A percentile compares a stretch with the other conserved stretches of the same genome.
Conservation (phyloP, 2,329 filamentous ascomycete species). For the Scedosporium apiospermum region DNA sequence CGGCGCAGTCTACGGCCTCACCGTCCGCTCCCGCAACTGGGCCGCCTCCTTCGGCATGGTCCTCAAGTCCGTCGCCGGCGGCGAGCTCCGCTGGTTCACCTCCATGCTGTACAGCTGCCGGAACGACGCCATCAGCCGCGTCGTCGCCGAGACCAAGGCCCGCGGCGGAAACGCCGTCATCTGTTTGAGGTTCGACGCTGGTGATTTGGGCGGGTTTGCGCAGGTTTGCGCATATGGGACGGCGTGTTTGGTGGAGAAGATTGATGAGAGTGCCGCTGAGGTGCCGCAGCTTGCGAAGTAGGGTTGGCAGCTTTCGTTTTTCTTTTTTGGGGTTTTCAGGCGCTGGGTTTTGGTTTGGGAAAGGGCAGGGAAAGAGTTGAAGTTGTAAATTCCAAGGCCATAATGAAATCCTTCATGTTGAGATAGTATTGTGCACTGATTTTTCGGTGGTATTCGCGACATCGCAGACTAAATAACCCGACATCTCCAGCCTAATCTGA, state of each 20-base stretch:
- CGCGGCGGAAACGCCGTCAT: constrained; percentile 52
- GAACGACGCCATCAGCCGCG: constrained; percentile 46
- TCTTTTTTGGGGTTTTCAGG: not conserved
- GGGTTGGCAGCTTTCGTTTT: not conserved
- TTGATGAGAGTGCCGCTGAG: constrained; percentile 24
- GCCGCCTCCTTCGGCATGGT: constrained; percentile 46
- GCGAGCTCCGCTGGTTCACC: constrained; percentile 51
- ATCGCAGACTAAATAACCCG: no score
- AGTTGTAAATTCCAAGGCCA: no score
- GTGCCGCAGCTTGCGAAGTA: constrained; percentile 4
- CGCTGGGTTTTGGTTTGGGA: no score
- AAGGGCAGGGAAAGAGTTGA: no score
- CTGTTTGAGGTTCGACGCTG: constrained; percentile 47
- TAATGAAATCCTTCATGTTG: no score
- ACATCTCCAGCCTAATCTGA: no score
- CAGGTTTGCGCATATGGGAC: constrained; percentile 54
- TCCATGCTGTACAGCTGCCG: constrained; percentile 43
- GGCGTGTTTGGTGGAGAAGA: constrained; percentile 46
- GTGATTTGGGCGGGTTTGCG: constrained; percentile 43
- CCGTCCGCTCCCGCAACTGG: constrained; percentile 48
- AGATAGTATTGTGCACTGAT: no score
- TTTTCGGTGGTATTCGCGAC: no score
- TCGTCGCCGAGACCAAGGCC: constrained; percentile 46
- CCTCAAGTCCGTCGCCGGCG: constrained; percentile 46
- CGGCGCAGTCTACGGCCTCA: constrained; percentile 48